Percentiles rank a stretch among this genome's conserved stretches.
Conservation (phyloP, 2,329 filamentous ascomycete genomes). For the Botrytis medusae region DNA sequence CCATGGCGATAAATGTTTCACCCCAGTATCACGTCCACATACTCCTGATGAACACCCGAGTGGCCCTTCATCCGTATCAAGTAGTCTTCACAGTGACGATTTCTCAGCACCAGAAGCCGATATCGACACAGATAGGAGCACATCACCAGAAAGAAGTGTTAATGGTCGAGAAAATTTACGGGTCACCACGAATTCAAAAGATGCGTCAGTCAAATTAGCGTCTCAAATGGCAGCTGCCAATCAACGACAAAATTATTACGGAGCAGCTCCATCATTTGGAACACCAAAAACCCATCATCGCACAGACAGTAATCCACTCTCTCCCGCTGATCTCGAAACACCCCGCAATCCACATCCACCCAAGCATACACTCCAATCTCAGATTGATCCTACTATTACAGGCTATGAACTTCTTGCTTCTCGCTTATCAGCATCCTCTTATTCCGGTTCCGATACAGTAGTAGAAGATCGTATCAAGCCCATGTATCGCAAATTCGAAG, state of each 20-base stretch:
- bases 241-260: constrained; percentile 35
- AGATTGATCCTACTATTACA: constrained; percentile 48
- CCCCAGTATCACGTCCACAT: constrained; percentile 8
- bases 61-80: constrained; percentile 38
- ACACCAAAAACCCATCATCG: constrained; percentile 45
- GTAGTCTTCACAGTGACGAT: constrained; percentile 39
- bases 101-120: constrained; percentile 41
- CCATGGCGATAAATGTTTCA: neutral
- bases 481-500: constrained; percentile 80
- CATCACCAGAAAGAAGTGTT: constrained; percentile 46
- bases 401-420: constrained; percentile 65
- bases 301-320: constrained; percentile 31
- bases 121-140: constrained; percentile 48
- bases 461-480: constrained; percentile 46
- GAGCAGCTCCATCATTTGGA: constrained; percentile 32
- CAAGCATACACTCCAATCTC: constrained; percentile 41
- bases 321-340: constrained; percentile 38
- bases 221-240: constrained; percentile 38
- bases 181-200: constrained; percentile 26
- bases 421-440: constrained; percentile 45
- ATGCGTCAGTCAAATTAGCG: constrained; percentile 36
- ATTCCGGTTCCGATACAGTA: constrained; percentile 27
- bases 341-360: constrained; percentile 28
- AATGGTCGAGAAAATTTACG: constrained; percentile 35
- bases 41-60: constrained; percentile 37